These are phyloP conservation scores for Artomyces pyxidatus DNA, from an alignment of 768 basidiomycete species.

Conservation along the genomic window DNA sequence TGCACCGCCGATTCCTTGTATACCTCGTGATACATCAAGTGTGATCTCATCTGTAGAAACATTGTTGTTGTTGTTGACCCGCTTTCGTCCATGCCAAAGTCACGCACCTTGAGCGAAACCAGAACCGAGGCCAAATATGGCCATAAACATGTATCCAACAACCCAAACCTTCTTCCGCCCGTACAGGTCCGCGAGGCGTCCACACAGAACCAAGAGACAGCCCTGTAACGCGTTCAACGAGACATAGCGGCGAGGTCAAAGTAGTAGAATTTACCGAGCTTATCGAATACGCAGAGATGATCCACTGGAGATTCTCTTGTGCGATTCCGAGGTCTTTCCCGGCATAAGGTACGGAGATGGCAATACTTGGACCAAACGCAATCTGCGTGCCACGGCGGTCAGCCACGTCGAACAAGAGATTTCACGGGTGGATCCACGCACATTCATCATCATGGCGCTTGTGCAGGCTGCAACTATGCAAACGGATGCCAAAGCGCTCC, in stretches of 20 bases:
- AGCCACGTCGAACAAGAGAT: not conserved
- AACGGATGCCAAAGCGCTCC: constrained; percentile 5
- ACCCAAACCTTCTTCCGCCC: constrained; percentile 67
- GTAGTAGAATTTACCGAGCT: constrained; percentile 42
- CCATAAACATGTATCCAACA: constrained; percentile 45
- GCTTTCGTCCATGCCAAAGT: too few species aligned
- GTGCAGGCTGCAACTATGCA: constrained; percentile 22
- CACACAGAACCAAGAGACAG: constrained; percentile 69
- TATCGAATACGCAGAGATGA: constrained; percentile 57
- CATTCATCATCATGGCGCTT: constrained; percentile 24
- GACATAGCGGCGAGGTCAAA: too few species aligned
- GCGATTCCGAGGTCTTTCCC: constrained; percentile 36
- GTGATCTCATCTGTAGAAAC: constrained; percentile 41
- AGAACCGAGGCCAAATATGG: constrained; percentile 53
- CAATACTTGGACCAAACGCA: constrained; percentile 17
- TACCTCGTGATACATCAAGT: constrained; percentile 62
- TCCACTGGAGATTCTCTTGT: constrained; percentile 55
- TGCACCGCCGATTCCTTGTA: constrained; percentile 77
- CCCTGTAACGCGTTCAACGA: constrained; percentile 35
- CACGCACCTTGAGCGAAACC: constrained; percentile 50
- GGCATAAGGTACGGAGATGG: constrained; percentile 24
- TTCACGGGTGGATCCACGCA: constrained; percentile 3
- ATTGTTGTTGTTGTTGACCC: too few species aligned
- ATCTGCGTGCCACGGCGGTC: constrained; percentile 13
- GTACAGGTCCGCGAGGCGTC: constrained; percentile 73